Base-by-base conservation (phyloP, 2,329 filamentous ascomycete genomes). In the Trichoderma asperellum region DNA sequence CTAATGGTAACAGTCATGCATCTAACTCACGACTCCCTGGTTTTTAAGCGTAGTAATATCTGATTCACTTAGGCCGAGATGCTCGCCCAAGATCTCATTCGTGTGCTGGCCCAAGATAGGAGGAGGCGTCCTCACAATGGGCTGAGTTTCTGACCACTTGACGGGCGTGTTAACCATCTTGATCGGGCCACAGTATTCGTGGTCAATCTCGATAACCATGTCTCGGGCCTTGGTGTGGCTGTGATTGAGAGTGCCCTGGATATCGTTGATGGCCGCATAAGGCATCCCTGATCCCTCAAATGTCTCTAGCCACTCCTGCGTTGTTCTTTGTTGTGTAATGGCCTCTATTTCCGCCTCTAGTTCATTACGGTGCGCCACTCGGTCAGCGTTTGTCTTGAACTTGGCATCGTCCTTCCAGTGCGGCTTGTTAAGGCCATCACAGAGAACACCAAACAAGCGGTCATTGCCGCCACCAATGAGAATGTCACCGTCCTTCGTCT, bases 221-320 rank as follows among this genome's bases (percentile, higher is more conserved):
- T 90, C 87, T 69, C 96, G 87, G 27, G 94, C 94, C 82, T 81
- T 83, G 81, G 93, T 93, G 80, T 99, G 96, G 71, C 91, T 87
- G 77, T 97, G 94, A 71, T 91, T 90, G 64, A 99, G 82, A 0
- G 96, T 93, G 24, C 85, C 87, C 79, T 96, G 91, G 8, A 99
- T 89, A 76, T 99, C 95, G 77, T 98, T 99, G 74, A 99, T 92
- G 1, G 95, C 93, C 0, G 95, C 92, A 76, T 86, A 99, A 0
- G 96, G 96, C 90, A 99, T 90, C 5, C 96, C 96, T 70, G 88
- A 92, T n/a, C 93, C 94, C 75, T 97, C 93, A 56, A 97, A 90
- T 0, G 94, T 83, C 1, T 91, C 87, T 4, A 98, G 84, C 95
- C 96, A 98, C 77, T 97, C 90, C 73, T 90, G 83, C 0, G 96